Evolutionary conservation across 1,139 yeast species (phyloP).

Genomic region (Pichia sp.): DNA sequence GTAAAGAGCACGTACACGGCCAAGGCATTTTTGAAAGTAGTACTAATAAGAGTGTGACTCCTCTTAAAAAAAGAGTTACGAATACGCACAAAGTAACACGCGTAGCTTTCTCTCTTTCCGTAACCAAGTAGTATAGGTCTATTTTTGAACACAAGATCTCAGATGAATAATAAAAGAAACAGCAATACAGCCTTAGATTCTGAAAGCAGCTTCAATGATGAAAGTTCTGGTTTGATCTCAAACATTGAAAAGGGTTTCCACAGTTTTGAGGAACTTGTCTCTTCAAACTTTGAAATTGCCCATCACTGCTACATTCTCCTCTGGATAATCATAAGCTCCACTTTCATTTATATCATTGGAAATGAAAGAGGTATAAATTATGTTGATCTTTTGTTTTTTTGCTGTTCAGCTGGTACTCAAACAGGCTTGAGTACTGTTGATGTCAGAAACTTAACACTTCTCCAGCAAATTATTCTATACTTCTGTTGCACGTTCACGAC

Average conservation of each 20-base stretch:
- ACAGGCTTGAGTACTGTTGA: constrained; percentile 7
- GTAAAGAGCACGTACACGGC: too few relatives aligned
- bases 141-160: too few relatives aligned
- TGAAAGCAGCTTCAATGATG: neutral
- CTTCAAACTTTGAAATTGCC: constrained; percentile 74
- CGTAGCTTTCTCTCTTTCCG: too few relatives aligned
- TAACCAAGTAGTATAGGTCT: too few relatives aligned
- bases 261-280: constrained; percentile 27
- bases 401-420: constrained; percentile 81
- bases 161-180: constrained; percentile 33
- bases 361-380: constrained; percentile 53
- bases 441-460: constrained; percentile 54
- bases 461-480: constrained; percentile 74
- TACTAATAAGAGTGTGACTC: too few relatives aligned
- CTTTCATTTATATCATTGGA: constrained; percentile 59
- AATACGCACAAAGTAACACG: too few relatives aligned
- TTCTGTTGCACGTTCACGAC: constrained; percentile 63
- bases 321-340: constrained; percentile 60
- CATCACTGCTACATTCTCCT: constrained; percentile 65
- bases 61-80: too few relatives aligned
- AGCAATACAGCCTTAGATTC: neutral
- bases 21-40: too few relatives aligned
- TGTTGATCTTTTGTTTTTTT: constrained; percentile 77
- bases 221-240: neutral
- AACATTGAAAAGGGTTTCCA: neutral